Evolutionary conservation across 2,329 filamentous ascomycete genomes (phyloP), one percentile per base, ranked within the genome.

Genomic region (Arthrinium puccinioides): DNA sequence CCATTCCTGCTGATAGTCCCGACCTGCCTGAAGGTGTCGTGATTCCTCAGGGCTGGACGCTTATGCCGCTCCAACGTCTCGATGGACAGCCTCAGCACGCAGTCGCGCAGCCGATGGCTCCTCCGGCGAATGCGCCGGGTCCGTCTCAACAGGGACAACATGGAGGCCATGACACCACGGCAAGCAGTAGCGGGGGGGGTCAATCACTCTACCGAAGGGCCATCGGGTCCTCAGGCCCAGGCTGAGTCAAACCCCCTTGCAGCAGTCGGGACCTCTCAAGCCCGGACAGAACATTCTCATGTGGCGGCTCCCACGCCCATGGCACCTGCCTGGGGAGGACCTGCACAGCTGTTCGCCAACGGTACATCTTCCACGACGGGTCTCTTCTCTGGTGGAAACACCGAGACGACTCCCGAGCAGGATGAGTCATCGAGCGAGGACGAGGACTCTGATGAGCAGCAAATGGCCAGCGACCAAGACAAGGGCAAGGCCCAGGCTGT

Each of bases 21-120:
- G 76, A 80, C 7, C 63, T 83, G 8, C 79, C 79, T 0, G 70
- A 77, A 37, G 79, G 79, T 6, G 66, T 84, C n/a, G 67, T 72
- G 5, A 69, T 84, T 15, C 79, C 79, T 3, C 66, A 71, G 20
- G 79, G 79, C 5, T 84, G 79, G 79, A 74, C 75, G 16, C 57
- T 84, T 26, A 60, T 82, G 31, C 79, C 79, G 18, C 62, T 84
- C 3, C 71, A 80, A 44, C 67, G 74, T 18, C 46, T 75, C 8
- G 69, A 74, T 35, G 63, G 23, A 13, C 51, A 55, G 31, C 14
- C 50, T 11, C 34, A 13, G 21, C 48, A 42, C 47, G 50, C 26
- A 36, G 45, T 20, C 13, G 9, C 38, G 8, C 47, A 51, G 23
- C 43, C 32, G 28, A 39, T 32, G 15, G 34, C 38, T 26, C 38